Conservation (phyloP, 257 asterid genomes). For the Nicotiana sylvestris region DNA sequence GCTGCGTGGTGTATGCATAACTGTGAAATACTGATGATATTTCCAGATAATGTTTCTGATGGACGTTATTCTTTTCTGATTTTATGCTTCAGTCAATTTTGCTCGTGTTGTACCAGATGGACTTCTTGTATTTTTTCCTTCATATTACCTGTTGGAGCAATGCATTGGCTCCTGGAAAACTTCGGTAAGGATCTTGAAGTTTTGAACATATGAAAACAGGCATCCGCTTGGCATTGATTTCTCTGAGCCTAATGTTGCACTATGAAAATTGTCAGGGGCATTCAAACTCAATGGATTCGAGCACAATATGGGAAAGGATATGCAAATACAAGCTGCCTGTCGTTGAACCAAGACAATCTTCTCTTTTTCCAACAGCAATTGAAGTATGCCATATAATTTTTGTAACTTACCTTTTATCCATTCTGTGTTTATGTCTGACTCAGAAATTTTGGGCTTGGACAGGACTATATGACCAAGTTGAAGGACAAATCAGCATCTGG, state of each 20-base stretch:
- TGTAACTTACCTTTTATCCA: background rate
- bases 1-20: background rate
- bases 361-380: conserved; percentile 73
- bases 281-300: conserved; percentile 47
- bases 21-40: background rate
- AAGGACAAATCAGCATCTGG: conserved; percentile 68
- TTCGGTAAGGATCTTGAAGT: conserved; percentile 42
- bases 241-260: conserved; percentile 8
- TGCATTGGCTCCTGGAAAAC: conserved; percentile 89
- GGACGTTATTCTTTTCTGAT: conserved; percentile 10
- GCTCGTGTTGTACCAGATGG: conserved; percentile 99
- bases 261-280: conserved; percentile 46
- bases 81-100: conserved; percentile 68
- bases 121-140: conserved; percentile 88
- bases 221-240: conserved; percentile 6
- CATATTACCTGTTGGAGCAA: conserved; percentile 86
- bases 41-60: conserved; percentile 3
- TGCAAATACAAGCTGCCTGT: conserved; percentile 92
- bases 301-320: conserved; percentile 93
- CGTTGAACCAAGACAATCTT: conserved; percentile 94
- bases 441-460: background rate
- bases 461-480: conserved; percentile 87
- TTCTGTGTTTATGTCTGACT: background rate
- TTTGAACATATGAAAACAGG: conserved; percentile 9
- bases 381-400: conserved; percentile 39